Percentiles rank a stretch among this genome's conserved stretches.
Evolutionary conservation across 371 early-diverging fungal species (phyloP).

Genomic region (Sporodiniella umbellata): DNA sequence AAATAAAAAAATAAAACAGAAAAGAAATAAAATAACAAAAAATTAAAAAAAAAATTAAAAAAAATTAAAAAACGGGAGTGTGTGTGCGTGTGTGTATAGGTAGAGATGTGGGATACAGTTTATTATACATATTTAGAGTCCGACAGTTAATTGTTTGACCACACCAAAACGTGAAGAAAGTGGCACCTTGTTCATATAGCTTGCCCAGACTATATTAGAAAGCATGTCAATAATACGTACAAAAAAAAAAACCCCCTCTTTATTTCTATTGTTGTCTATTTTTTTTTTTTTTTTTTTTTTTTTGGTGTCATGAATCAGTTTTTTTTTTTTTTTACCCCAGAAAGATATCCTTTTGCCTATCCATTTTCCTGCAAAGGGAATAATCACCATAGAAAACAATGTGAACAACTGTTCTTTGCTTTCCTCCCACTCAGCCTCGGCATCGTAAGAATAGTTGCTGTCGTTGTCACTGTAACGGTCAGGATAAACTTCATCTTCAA

Average conservation of each 20-base stretch:
- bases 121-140: neutral
- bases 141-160: neutral
- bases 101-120: neutral
- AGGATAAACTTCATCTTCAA: slow-evolving; percentile 19
- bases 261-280: neutral
- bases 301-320: too few species aligned
- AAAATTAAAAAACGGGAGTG: too few species aligned
- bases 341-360: slow-evolving; percentile 57
- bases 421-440: slow-evolving; percentile 64
- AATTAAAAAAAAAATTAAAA: neutral
- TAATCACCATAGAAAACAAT: slow-evolving; percentile 55
- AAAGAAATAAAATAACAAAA: neutral
- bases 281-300: neutral
- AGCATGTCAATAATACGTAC: neutral
- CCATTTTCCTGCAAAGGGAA: slow-evolving; percentile 60
- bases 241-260: too few species aligned
- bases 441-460: slow-evolving; percentile 40
- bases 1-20: neutral
- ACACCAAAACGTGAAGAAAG: neutral
- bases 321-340: slow-evolving; percentile 41
- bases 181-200: slow-evolving; percentile 10
- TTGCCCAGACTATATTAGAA: slow-evolving; percentile 20
- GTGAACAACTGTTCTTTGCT: slow-evolving; percentile 54
- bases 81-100: too few species aligned
- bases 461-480: slow-evolving; percentile 21